Evolutionary conservation across 306 rosid species (phyloP), one percentile per base, ranked within the genome.

Genomic region (Trifolium pratense): DNA sequence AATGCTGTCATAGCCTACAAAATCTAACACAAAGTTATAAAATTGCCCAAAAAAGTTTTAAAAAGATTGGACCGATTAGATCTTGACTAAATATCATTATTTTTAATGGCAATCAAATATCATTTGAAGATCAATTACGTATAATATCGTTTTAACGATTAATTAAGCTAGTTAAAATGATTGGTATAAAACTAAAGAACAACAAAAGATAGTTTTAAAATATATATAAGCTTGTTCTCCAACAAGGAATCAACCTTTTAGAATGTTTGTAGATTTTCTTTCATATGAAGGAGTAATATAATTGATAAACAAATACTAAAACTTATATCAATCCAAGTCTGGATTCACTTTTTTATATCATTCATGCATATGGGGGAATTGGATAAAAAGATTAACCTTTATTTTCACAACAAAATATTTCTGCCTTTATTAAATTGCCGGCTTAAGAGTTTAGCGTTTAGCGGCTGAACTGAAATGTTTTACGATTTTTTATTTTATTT

Each of bases 191-290:
- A 31, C 15, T 14, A 14, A 73, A 29, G 69, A 73, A 73, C 8
- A n/a, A n/a, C 36, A 56, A 58, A 12, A 58, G 17, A 59, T 21
- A 66, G 14, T 18, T 73, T 73, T 62, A 53, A 48, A 74, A 60
- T 43, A 12, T 18, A 29, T n/a, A 21, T 21, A 65, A 11, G 32
- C 6, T 17, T 2, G 45, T 40, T 65, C 70, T 40, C 70, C 53
- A 40, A 65, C 70, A 65, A 65, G 70, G 70, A 65, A 21, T 53
- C 70, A 65, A 65, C 34, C 36, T 40, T 40, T 40, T 18, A 64
- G 69, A 64, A 64, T 64, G 69, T 37, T 64, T 64, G 69, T 64
- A 64, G 14, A 64, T 63, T 34, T 63, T 36, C 29, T 36, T 63
- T 63, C 68, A 17, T 37, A 63, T 17, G 49, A 37, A 63, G 48